Percentiles rank a stretch among this genome's conserved stretches.
phyloP scores from a whole-genome alignment of 2,329 filamentous ascomycete genomes.

The Aspergillus transmontanensis region DNA sequence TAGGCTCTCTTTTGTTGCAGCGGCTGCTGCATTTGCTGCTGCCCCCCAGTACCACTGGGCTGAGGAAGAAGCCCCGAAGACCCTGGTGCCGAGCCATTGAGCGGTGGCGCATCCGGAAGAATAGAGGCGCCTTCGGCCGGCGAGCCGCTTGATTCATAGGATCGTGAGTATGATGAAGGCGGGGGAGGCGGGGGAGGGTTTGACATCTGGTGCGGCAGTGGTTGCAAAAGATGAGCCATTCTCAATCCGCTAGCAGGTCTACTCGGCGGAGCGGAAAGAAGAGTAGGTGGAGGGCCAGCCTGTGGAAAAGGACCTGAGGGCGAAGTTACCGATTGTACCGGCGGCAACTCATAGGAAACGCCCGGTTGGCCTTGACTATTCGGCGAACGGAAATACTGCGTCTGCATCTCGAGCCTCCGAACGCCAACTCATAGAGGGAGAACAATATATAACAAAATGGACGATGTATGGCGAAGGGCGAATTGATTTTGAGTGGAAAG shows the following conservation, averaged over 20 bases:
- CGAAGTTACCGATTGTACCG: slow-evolving; percentile 40
- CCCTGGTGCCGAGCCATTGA: slow-evolving; percentile 46
- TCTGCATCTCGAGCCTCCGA: slow-evolving; percentile 33
- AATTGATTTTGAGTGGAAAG: slow-evolving; percentile 1
- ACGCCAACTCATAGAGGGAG: slow-evolving; percentile 23
- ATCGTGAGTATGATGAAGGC: slow-evolving; percentile 37
- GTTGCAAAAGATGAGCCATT: slow-evolving; percentile 46
- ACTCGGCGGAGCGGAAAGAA: slow-evolving; percentile 42
- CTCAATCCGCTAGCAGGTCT: slow-evolving; percentile 43
- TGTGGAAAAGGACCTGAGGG: slow-evolving; percentile 31
- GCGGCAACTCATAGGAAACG: slow-evolving; percentile 36
- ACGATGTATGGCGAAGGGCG: neutral
- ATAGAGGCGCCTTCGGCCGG: slow-evolving; percentile 41
- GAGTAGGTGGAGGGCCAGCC: slow-evolving; percentile 25
- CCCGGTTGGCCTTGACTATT: slow-evolving; percentile 27
- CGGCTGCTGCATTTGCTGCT: slow-evolving; percentile 63
- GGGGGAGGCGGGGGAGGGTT: slow-evolving; percentile 25
- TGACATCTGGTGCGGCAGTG: slow-evolving; percentile 31
- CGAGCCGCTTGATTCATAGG: slow-evolving; percentile 45
- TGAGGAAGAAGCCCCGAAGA: slow-evolving; percentile 34
- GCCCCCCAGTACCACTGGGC: slow-evolving; percentile 50
- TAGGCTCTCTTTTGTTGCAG: slow-evolving; percentile 86
- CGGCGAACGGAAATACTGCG: slow-evolving; percentile 34
- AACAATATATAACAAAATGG: neutral
- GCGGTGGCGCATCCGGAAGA: slow-evolving; percentile 35